Evolutionary conservation across 768 basidiomycete species (phyloP), one percentile per base, ranked within the genome.

Genomic region (Xerocomus brunneocitrinus): DNA sequence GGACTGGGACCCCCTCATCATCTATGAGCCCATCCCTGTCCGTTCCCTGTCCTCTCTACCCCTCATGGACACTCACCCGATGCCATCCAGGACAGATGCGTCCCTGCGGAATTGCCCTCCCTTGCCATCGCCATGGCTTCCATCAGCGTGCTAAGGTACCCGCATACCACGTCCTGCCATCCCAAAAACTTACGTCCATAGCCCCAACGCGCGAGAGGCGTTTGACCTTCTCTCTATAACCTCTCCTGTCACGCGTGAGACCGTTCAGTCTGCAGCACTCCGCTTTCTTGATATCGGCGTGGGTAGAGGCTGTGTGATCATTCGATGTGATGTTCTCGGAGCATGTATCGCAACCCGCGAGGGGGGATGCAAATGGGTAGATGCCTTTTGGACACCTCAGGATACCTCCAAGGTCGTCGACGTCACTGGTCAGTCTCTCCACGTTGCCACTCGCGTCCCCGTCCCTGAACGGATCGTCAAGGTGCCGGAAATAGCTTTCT

Each of bases 401-500:
- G 71, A 78, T 55, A 35, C 55, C 25, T 69, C 70, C 22, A 81
- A 76, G 52, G 74, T 95, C 14, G 79, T 87, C 3, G 91, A 95
- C 67, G 90, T 92, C 25, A 95, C 91, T 58, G 92, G 89, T 84
- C 56, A 60, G 66, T 63, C 49, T 14, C 48, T 55, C 44, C 42
- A 3, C 38, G 25, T 50, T 45, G 45, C 47, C 38, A 52, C 50
- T 36, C 22, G 44, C 16, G 35, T 9, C 31, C 13, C n/a, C 49
- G 38, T 36, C 32, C 40, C 53, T 50, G 52, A 59, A 45, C 8
- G 12, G 10, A 49, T 45, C 12, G 7, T 32, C 24, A 57, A 91
- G 90, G 93, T 41, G 92, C 91, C n/a, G 93, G 93, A 14, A 95
- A 95, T 67, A 79, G 82, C 54, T 95, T 95, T 68, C 75, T 95